These are phyloP conservation scores for Angomonas deanei DNA, from an alignment of 208 protist species.

Conservation along the genomic window DNA sequence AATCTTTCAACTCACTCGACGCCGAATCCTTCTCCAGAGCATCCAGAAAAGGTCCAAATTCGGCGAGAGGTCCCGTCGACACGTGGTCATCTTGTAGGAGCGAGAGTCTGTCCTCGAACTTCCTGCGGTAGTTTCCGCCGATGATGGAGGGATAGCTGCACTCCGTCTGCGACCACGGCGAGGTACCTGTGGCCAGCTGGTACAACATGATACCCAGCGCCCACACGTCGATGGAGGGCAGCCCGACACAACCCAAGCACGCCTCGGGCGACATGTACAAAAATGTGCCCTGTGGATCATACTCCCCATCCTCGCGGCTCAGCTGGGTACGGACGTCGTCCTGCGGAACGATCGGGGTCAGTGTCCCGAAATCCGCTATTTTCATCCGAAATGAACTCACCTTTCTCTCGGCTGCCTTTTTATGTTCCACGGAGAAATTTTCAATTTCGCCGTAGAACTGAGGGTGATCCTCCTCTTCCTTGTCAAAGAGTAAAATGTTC, in stretches of 20 bases:
- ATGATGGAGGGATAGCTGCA: slow-evolving; percentile 57
- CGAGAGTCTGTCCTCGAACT: slow-evolving; percentile 12
- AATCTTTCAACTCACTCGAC: slow-evolving; percentile 40
- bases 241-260: slow-evolving; percentile 44
- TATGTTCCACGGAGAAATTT: background rate
- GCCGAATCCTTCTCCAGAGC: slow-evolving; percentile 31
- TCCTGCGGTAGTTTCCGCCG: slow-evolving; percentile 39
- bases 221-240: slow-evolving; percentile 73
- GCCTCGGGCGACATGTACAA: slow-evolving; percentile 80
- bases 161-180: slow-evolving; percentile 70
- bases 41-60: slow-evolving; percentile 50
- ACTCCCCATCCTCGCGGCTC: background rate
- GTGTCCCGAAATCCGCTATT: slow-evolving; percentile 44
- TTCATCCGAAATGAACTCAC: slow-evolving; percentile 25
- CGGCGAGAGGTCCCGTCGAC: slow-evolving; percentile 6
- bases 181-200: slow-evolving; percentile 53
- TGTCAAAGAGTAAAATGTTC: slow-evolving; percentile 66
- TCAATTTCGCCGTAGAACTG: background rate
- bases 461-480: slow-evolving; percentile 4
- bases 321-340: slow-evolving; percentile 3
- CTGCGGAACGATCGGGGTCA: slow-evolving; percentile 1
- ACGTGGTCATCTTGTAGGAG: background rate
- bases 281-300: slow-evolving; percentile 27
- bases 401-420: background rate
- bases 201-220: slow-evolving; percentile 73